Evolutionary conservation across 2,329 filamentous ascomycete genomes (phyloP).

Genomic region (Aspergillus intermedius): DNA sequence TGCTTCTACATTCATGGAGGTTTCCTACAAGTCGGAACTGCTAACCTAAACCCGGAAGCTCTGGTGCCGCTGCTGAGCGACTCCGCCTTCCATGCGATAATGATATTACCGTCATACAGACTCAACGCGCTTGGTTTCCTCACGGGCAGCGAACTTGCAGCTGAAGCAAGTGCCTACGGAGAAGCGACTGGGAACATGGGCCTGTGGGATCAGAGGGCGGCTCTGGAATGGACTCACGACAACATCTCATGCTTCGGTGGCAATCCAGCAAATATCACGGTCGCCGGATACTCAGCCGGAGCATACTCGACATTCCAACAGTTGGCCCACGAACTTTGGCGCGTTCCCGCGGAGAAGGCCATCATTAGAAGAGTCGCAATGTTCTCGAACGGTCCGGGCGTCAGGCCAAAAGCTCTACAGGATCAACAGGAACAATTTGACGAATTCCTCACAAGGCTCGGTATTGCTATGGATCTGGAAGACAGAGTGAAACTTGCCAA

Average conservation of each 20-base stretch:
- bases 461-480: conserved; percentile 14
- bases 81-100: conserved; percentile 32
- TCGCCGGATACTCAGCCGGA: conserved; percentile 46
- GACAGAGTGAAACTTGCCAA: background rate
- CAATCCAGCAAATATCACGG: conserved; percentile 41
- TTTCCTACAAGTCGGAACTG: conserved; percentile 45
- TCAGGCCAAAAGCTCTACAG: conserved; percentile 36
- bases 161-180: conserved; percentile 23
- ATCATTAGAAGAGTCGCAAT: conserved; percentile 44
- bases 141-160: conserved; percentile 35
- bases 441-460: conserved; percentile 31
- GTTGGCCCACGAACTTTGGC: conserved; percentile 44
- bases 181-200: conserved; percentile 38
- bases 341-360: conserved; percentile 28
- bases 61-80: conserved; percentile 31
- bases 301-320: conserved; percentile 47
- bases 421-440: conserved; percentile 33
- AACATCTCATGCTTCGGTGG: conserved; percentile 43
- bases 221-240: conserved; percentile 36
- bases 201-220: conserved; percentile 42
- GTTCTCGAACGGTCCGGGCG: conserved; percentile 42
- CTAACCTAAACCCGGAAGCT: conserved; percentile 34
- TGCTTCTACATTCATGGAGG: conserved; percentile 48
- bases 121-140: conserved; percentile 48
- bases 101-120: conserved; percentile 46